Evolutionary conservation across 306 rosid species (phyloP).

Genomic region (Carpinus fangiana): DNA sequence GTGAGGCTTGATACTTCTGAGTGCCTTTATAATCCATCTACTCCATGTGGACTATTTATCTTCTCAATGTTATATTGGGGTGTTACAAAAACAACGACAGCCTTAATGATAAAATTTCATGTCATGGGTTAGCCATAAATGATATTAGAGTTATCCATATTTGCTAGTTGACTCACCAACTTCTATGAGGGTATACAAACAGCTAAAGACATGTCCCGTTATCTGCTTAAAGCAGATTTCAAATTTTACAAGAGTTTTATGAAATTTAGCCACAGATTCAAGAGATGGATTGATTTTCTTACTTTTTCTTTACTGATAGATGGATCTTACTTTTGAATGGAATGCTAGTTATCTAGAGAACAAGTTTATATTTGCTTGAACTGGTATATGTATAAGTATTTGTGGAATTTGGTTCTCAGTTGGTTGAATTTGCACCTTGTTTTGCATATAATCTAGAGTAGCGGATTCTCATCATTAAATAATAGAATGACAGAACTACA

Average conservation of each 20-base stretch:
- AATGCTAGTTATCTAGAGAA: neutral
- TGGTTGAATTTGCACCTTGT: neutral
- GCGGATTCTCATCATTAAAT: neutral
- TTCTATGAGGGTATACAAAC: neutral
- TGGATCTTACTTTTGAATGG: neutral
- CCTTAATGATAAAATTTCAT: neutral
- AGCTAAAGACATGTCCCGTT: neutral
- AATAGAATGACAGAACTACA: neutral
- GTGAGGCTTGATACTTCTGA: too few species aligned
- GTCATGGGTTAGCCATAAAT: neutral
- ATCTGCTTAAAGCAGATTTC: neutral
- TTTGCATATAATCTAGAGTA: slow-evolving; percentile 1
- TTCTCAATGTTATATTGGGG: too few species aligned
- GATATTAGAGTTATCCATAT: neutral
- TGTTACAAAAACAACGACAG: too few species aligned
- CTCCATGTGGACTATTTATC: too few species aligned
- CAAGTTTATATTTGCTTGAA: neutral
- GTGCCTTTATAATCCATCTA: too few species aligned
- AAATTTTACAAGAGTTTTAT: neutral
- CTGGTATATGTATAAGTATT: neutral
- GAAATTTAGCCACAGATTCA: neutral
- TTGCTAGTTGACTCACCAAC: neutral
- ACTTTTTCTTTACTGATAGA: neutral
- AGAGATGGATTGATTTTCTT: neutral
- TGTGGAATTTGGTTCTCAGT: neutral